Evolutionary conservation across 768 basidiomycete genomes (phyloP), one percentile per base, ranked within the genome.

Genomic region (Tulasnella sp.): DNA sequence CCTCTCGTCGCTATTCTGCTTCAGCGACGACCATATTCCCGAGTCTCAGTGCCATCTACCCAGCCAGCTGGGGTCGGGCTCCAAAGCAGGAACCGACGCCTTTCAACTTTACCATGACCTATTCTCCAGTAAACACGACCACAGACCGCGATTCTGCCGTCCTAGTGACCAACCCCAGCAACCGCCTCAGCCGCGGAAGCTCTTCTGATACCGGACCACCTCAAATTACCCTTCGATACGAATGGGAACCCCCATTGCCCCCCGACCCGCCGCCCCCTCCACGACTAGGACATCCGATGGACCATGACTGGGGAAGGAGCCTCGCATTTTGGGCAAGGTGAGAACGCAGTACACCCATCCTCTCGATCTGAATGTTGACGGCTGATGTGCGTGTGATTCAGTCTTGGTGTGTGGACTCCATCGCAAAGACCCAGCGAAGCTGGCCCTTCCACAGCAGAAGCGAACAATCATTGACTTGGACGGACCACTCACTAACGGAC

Each of bases 151-250:
- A 68, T 27, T 68, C 62, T 10, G 62, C 62, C 62, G 34, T 68
- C 14, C 9, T 68, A 18, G 34, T 68, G 16, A 4, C 62, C 24
- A 68, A 36, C 27, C 34, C 62, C 16, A 44, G 44, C 44, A 68
- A 68, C 27, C 62, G 62, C 62, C 34, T 68, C 31, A 68, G 62
- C 27, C 62, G 62, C 62, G 62, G 62, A 68, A 68, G 62, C 62
- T 68, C 44, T 4, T 44, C 62, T 27, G 62, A 68, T 52, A 24
- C 52, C 3, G 62, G 62, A 34, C 62, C 62, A 19, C 62, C 62
- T 68, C 62, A 68, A 36, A 68, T 68, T 16, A 68, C 62, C 5
- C 34, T 68, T 27, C 62, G 62, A 27, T 68, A 68, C 12, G 62
- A 68, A 1, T 68, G 62, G 62, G 62, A 68, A 34, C 62, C 62